phyloP scores from a whole-genome alignment of 169 alveolate species.

The Eimeria zaria region DNA sequence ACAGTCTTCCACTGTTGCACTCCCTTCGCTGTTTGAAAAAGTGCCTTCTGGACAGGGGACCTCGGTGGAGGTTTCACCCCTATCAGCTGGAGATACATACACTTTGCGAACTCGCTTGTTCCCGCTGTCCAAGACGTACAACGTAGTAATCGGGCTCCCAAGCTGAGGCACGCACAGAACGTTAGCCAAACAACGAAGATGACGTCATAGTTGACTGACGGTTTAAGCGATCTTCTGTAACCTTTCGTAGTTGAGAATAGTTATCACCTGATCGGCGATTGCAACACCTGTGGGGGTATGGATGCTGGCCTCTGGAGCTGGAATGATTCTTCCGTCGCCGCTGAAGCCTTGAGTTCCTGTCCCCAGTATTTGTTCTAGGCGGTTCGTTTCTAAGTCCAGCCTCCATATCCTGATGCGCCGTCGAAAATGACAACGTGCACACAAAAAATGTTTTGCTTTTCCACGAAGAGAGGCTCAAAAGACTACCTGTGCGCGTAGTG shows the following conservation, averaged over 20 bases:
- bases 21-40: slow-evolving; percentile 22
- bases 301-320: slow-evolving; percentile 29
- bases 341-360: slow-evolving; percentile 11
- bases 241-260: neutral
- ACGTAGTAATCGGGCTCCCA: neutral
- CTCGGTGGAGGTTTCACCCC: slow-evolving; percentile 19
- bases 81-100: neutral
- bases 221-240: neutral
- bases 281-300: slow-evolving; percentile 8
- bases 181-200: neutral
- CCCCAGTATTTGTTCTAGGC: slow-evolving; percentile 27
- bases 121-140: slow-evolving; percentile 42
- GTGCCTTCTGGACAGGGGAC: slow-evolving; percentile 73
- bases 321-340: slow-evolving; percentile 55
- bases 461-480: no score
- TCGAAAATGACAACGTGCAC: no score
- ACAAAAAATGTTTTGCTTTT: neutral
- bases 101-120: slow-evolving; percentile 60
- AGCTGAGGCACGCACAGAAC: neutral
- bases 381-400: slow-evolving; percentile 9
- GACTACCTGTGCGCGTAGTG: neutral
- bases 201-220: neutral
- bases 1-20: slow-evolving; percentile 44
- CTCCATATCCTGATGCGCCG: slow-evolving; percentile 4
- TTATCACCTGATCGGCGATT: slow-evolving; percentile 45